Conservation (phyloP, 1,139 yeast species). For the Suhomyces bolitotheri region DNA sequence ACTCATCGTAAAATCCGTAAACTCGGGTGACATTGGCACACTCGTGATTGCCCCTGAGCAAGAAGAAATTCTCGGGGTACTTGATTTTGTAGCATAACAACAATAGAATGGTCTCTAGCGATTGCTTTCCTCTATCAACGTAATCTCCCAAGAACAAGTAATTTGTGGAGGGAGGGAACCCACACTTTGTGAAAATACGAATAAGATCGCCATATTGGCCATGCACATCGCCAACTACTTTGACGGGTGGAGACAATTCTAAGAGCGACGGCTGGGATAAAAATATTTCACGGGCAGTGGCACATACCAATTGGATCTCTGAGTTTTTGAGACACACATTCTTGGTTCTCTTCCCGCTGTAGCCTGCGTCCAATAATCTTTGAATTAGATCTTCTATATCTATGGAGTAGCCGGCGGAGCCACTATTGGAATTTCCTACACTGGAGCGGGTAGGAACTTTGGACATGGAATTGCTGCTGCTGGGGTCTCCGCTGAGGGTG, state of each 20-base stretch:
- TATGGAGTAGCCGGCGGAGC: slow-evolving; percentile 34
- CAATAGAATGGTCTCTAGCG: slow-evolving; percentile 83
- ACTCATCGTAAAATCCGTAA: slow-evolving; percentile 95
- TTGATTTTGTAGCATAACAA: slow-evolving; percentile 89
- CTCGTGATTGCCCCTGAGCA: slow-evolving; percentile 93
- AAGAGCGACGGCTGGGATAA: slow-evolving; percentile 84
- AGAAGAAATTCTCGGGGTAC: slow-evolving; percentile 92
- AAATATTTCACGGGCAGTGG: slow-evolving; percentile 84
- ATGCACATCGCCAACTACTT: slow-evolving; percentile 96
- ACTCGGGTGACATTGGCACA: slow-evolving; percentile 95
- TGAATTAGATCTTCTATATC: slow-evolving; percentile 90
- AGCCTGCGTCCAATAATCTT: slow-evolving; percentile 89
- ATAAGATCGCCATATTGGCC: slow-evolving; percentile 94
- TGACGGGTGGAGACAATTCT: slow-evolving; percentile 92
- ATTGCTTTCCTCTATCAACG: slow-evolving; percentile 95
- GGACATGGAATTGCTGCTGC: slow-evolving; percentile 15
- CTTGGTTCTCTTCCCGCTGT: slow-evolving; percentile 88
- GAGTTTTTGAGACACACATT: slow-evolving; percentile 82
- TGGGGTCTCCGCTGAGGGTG: slow-evolving; percentile 10
- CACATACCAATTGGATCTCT: slow-evolving; percentile 84
- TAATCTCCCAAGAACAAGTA: slow-evolving; percentile 92
- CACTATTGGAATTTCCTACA: slow-evolving; percentile 11
- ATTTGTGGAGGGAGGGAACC: slow-evolving; percentile 95
- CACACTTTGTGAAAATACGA: slow-evolving; percentile 91
- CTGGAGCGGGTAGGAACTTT: slow-evolving; percentile 13